phyloP scores from a whole-genome alignment of 2,329 filamentous ascomycete species.

The Aspergillus spinulosporus region DNA sequence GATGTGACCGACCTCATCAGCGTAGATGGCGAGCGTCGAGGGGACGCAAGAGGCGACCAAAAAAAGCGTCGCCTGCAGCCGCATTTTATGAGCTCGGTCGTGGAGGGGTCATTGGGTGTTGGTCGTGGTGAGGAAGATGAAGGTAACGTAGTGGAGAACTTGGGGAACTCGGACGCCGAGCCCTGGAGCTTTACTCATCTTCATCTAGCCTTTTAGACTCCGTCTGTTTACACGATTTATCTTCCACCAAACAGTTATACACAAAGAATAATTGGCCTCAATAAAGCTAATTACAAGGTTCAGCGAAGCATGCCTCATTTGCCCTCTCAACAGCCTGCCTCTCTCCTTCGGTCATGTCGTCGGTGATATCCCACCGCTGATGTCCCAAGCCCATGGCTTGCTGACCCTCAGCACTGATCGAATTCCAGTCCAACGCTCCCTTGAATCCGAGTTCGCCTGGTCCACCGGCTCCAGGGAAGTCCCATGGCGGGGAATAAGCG shows the following conservation, averaged over 20 bases:
- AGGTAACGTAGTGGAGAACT: constrained; percentile 5
- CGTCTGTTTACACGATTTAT: not conserved
- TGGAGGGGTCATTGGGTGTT: constrained; percentile 36
- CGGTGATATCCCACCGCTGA: constrained; percentile 51
- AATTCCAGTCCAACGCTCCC: constrained; percentile 41
- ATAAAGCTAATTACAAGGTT: not conserved
- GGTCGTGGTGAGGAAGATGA: not conserved
- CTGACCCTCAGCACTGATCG: constrained; percentile 49
- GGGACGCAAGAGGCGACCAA: constrained; percentile 49
- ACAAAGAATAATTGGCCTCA: not conserved
- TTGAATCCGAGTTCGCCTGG: constrained; percentile 44
- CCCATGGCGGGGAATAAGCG: constrained; percentile 65
- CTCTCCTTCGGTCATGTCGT: constrained; percentile 53
- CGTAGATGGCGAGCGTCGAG: constrained; percentile 69
- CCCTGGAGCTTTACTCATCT: not conserved
- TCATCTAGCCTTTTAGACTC: not conserved
- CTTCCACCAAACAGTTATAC: not conserved
- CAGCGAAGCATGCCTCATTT: constrained; percentile 56
- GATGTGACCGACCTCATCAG: constrained; percentile 85
- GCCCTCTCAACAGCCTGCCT: constrained; percentile 52
- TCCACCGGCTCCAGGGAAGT: constrained; percentile 63
- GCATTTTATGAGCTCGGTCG: constrained; percentile 37
- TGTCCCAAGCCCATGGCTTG: constrained; percentile 57
- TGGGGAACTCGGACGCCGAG: constrained; percentile 1
- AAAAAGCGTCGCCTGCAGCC: constrained; percentile 43